A percentile compares a stretch with the other conserved stretches of the same genome.
Conservation (phyloP, 2,329 filamentous ascomycete species). For the Penicillium olsonii region DNA sequence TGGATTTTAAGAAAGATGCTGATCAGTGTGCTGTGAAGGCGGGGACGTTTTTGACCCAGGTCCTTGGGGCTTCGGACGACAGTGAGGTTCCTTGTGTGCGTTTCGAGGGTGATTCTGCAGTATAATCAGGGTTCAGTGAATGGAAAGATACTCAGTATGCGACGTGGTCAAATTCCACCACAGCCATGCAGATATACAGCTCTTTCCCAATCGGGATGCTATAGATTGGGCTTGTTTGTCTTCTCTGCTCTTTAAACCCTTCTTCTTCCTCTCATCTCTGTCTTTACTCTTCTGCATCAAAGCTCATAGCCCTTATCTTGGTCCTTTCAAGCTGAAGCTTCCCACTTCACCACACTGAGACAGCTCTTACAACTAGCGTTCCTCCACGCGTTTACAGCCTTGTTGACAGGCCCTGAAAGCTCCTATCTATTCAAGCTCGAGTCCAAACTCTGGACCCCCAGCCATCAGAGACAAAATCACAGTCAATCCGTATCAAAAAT, state of each 20-base stretch:
- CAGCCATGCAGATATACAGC: background rate
- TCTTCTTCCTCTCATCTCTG: background rate
- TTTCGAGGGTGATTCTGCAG: background rate
- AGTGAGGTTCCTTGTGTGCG: slow-evolving; percentile 2
- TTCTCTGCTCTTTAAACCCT: background rate
- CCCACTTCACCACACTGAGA: too few relatives aligned
- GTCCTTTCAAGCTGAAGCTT: too few relatives aligned
- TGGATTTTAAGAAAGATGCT: slow-evolving; percentile 8
- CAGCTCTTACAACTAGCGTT: too few relatives aligned
- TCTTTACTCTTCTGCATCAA: background rate
- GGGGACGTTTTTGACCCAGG: slow-evolving; percentile 3
- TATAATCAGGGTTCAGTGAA: too few relatives aligned
- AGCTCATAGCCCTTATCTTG: background rate
- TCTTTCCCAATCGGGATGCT: background rate
- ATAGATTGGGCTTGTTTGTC: background rate
- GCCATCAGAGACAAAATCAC: too few relatives aligned
- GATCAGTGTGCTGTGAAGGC: slow-evolving; percentile 3
- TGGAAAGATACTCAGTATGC: too few relatives aligned
- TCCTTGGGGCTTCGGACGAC: background rate
- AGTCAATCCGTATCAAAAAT: too few relatives aligned
- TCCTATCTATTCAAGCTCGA: too few relatives aligned
- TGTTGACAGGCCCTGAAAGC: too few relatives aligned
- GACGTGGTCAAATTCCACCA: too few relatives aligned
- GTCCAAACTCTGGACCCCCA: too few relatives aligned
- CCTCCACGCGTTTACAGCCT: too few relatives aligned